Evolutionary conservation across 2,329 filamentous ascomycete species (phyloP).

Genomic region (Ceratocystis lukuohia): DNA sequence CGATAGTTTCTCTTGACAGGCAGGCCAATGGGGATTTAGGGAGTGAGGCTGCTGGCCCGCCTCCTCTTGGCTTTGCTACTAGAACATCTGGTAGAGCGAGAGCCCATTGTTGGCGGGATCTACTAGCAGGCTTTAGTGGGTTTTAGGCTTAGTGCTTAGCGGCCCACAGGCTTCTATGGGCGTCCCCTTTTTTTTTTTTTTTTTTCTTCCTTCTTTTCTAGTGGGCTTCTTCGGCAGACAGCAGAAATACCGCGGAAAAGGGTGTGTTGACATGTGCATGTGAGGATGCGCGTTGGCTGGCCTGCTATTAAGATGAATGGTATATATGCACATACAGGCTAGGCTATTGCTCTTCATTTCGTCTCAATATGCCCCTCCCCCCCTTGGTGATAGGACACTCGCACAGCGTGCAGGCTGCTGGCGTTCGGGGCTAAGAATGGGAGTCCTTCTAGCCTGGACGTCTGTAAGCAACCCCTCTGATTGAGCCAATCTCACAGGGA

Average conservation of each 20-base stretch:
- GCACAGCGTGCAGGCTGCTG: neutral
- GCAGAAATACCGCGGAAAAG: no score
- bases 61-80: no score
- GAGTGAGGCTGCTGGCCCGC: no score
- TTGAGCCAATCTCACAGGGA: neutral
- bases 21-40: no score
- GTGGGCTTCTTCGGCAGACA: neutral
- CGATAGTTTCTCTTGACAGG: no score
- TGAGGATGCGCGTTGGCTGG: neutral
- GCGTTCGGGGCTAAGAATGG: neutral
- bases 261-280: no score
- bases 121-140: neutral
- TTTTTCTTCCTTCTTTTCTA: neutral
- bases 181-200: neutral
- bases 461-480: neutral
- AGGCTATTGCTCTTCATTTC: neutral
- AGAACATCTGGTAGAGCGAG: no score
- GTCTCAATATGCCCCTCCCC: neutral
- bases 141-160: neutral
- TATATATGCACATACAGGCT: neutral
- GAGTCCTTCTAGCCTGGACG: neutral
- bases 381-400: neutral
- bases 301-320: neutral
- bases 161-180: no score
- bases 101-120: no score